These are phyloP conservation scores for Candida pseudocylindracea DNA, from an alignment of 1,139 yeast species.

Conservation along the genomic window DNA sequence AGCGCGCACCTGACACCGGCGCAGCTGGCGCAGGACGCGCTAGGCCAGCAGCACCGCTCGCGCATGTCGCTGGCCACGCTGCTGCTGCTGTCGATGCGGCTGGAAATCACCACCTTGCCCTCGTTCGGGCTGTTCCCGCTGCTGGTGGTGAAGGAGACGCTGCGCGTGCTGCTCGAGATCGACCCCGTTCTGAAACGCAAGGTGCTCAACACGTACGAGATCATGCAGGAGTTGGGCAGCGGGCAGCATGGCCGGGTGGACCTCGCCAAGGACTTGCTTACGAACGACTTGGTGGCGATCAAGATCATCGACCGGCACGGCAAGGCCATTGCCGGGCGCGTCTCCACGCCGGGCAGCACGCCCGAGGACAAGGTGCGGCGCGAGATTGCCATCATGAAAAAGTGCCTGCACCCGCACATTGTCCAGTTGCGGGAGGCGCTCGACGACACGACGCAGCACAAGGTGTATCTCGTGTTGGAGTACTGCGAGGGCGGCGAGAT, in stretches of 20 bases:
- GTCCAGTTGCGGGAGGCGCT: constrained; percentile 74
- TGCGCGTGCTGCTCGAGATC: constrained; percentile 57
- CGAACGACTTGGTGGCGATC: constrained; percentile 68
- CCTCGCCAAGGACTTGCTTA: constrained; percentile 53
- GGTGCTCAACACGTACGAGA: constrained; percentile 77
- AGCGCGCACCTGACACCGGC: too few species aligned
- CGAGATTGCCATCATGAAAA: constrained; percentile 93
- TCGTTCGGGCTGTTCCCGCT: too few species aligned
- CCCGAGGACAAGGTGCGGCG: constrained; percentile 56
- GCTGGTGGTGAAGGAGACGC: constrained; percentile 54
- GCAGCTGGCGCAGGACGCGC: too few species aligned
- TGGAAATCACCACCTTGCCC: too few species aligned
- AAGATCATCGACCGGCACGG: constrained; percentile 67
- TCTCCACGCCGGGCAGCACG: constrained; percentile 7
- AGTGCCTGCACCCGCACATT: constrained; percentile 79
- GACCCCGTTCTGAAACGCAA: constrained; percentile 77
- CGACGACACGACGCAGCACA: constrained; percentile 67
- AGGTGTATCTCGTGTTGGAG: constrained; percentile 79
- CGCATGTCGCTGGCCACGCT: too few species aligned
- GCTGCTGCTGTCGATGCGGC: too few species aligned
- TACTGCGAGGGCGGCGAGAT: constrained; percentile 87
- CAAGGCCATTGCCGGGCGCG: constrained; percentile 9
- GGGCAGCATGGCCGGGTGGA: constrained; percentile 98
- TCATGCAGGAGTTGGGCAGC: constrained; percentile 67
- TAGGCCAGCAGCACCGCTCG: too few species aligned